phyloP scores from a whole-genome alignment of 2,329 filamentous ascomycete species.

The Pseudocercospora macadamiae region DNA sequence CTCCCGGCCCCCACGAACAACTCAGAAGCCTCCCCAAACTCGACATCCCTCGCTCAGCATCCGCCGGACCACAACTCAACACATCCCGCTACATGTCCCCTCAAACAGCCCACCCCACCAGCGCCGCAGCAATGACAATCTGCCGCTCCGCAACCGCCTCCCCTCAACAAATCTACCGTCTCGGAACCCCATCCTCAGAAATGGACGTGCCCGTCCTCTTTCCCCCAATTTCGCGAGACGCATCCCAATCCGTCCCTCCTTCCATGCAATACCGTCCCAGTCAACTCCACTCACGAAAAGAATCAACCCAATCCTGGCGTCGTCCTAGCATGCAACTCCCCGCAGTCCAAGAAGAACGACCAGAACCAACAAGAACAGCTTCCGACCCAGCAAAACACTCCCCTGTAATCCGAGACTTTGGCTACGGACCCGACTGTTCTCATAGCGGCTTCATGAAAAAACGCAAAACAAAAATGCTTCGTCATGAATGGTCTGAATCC shows the following conservation, averaged over 20 bases:
- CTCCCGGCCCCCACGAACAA: conserved; percentile 53
- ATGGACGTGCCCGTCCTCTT: conserved; percentile 79
- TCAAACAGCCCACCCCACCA: conserved; percentile 30
- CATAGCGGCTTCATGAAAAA: conserved; percentile 94
- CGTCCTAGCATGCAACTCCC: conserved; percentile 73
- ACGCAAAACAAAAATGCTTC: conserved; percentile 83
- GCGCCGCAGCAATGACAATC: conserved; percentile 45
- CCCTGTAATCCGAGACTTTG: conserved; percentile 33
- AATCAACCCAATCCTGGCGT: conserved; percentile 50
- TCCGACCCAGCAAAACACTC: conserved; percentile 39
- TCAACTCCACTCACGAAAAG: conserved; percentile 46
- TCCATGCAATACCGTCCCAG: conserved; percentile 82
- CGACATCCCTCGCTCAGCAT: conserved; percentile 55
- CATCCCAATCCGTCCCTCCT: conserved; percentile 88
- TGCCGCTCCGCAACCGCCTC: conserved; percentile 52
- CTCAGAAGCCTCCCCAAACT: conserved; percentile 60
- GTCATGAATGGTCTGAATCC: conserved; percentile 91
- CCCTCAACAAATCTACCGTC: conserved; percentile 66
- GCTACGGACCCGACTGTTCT: conserved; percentile 39
- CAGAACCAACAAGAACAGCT: conserved; percentile 17
- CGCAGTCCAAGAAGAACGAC: conserved; percentile 64
- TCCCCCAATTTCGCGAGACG: conserved; percentile 70
- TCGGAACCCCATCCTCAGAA: conserved; percentile 86
- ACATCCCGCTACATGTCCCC: conserved; percentile 18
- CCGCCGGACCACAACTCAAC: conserved; percentile 41